Evolutionary conservation across 1,284 basidiomycete genomes (phyloP), one percentile per base, ranked within the genome.

Genomic region (Heterobasidion occidentale): DNA sequence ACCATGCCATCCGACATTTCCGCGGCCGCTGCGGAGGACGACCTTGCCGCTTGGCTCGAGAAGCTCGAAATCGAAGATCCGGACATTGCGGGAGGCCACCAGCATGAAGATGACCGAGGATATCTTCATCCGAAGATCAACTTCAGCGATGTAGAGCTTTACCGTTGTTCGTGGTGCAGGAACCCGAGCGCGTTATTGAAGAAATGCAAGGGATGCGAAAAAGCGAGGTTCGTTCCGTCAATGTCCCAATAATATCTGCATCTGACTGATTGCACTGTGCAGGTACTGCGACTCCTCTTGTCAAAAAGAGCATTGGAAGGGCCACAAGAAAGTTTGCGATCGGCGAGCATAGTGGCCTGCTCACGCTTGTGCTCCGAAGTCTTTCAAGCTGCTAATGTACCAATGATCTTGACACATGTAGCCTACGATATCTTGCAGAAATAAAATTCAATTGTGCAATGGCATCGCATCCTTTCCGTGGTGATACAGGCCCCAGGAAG

Each of bases 111-210:
- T 36, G 67, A 68, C 11, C 62, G 66, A 36, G 60, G 58, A 55
- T 69, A 70, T 46, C 64, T 68, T 3, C 73, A 74, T 51, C 70
- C 73, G 9, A 74, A 68, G 61, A 69, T 79, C 61, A 75, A 71
- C 46, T 67, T 65, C 17, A 77, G 77, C 55, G 65, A 71, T 19
- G 75, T 81, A 17, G 68, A 65, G 44, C 65, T 84, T 27, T 83
- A 80, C 64, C 66, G 73, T 36, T 84, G 81, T 60, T 80, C 80
- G 27, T 79, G 75, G 73, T 84, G 83, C 60, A 71, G 76, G 8
- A 83, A 82, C 58, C 79, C 80, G 12, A 82, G 79, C 44, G 81
- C 80, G 2, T 70, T 71, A 6, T 62, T 84, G 46, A 74, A 74
- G 61, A 81, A 76, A 68, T 84, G 81, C 38, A 63, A 59, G 3